Evolutionary conservation across 148 eudicot genomes (phyloP).

Genomic region (Salicornia ramosissima): DNA sequence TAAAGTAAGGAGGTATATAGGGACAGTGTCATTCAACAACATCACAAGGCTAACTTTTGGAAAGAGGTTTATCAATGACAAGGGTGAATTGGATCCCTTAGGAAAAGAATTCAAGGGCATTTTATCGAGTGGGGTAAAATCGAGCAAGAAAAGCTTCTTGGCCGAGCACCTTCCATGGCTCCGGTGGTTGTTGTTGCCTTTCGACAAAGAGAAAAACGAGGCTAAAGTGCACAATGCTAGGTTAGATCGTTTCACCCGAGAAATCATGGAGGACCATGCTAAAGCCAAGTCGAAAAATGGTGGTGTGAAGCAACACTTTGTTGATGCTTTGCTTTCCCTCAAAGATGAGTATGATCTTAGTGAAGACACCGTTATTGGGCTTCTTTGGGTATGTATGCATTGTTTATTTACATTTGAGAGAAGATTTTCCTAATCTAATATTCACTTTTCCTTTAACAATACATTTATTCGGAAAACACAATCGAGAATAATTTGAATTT

Average conservation of each 20-base stretch:
- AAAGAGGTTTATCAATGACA: conserved; percentile 61
- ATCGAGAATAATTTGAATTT: too few relatives aligned
- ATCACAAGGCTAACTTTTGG: conserved; percentile 81
- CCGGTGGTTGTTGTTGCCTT: conserved; percentile 52
- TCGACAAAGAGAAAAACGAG: conserved; percentile 58
- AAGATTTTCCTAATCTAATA: too few relatives aligned
- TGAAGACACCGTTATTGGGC: conserved; percentile 71
- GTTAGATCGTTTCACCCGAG: conserved; percentile 48
- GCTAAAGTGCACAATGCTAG: conserved; percentile 50
- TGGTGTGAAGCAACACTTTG: conserved; percentile 62
- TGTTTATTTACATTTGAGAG: conserved; percentile 1
- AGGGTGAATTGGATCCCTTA: conserved; percentile 60
- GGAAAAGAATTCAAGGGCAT: conserved; percentile 76
- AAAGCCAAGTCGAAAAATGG: conserved; percentile 38
- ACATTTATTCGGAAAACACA: background rate
- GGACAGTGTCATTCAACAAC: conserved; percentile 80
- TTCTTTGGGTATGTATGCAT: conserved; percentile 64
- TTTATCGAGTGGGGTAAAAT: conserved; percentile 36
- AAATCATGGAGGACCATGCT: conserved; percentile 75
- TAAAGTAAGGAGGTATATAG: conserved; percentile 51
- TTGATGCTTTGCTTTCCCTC: conserved; percentile 67
- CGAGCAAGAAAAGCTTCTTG: conserved; percentile 46
- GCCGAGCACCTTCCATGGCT: conserved; percentile 73
- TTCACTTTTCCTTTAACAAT: too few relatives aligned
- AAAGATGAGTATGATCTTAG: conserved; percentile 69